A percentile compares a stretch with the other conserved stretches of the same genome.
These are phyloP conservation scores for Chlamydomonas schloesseri DNA, from an alignment of 139 green algal genomes.

Conservation along the genomic window DNA sequence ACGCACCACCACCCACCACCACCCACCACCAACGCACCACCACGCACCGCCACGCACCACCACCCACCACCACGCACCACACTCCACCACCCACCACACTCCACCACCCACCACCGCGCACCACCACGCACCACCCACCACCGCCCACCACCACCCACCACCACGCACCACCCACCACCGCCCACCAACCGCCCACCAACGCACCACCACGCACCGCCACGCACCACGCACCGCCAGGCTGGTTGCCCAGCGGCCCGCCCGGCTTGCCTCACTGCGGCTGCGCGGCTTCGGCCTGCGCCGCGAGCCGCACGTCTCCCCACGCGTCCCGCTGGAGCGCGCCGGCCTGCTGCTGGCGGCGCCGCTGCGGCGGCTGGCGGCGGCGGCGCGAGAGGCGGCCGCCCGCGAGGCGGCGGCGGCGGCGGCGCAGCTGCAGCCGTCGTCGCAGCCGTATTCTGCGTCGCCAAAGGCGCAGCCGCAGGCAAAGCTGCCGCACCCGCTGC, in stretches of 20 bases:
- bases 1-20: too few relatives aligned
- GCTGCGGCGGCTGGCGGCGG: neutral
- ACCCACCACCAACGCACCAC: too few relatives aligned
- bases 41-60: too few relatives aligned
- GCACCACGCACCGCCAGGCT: neutral
- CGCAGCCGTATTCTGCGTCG: neutral
- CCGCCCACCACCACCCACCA: too few relatives aligned
- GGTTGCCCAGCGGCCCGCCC: neutral
- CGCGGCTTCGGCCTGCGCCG: slow-evolving; percentile 11
- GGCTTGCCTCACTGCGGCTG: slow-evolving; percentile 2
- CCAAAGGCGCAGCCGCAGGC: neutral
- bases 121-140: too few relatives aligned
- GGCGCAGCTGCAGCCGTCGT: too few relatives aligned
- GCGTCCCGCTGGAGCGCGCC: slow-evolving; percentile 9
- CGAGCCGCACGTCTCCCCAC: neutral
- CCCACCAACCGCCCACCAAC: too few relatives aligned
- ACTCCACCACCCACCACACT: too few relatives aligned
- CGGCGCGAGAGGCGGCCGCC: neutral
- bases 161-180: too few relatives aligned
- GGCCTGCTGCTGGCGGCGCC: slow-evolving; percentile 2
- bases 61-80: too few relatives aligned
- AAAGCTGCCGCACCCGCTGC: neutral
- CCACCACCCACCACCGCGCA: too few relatives aligned
- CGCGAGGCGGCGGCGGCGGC: neutral
- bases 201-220: neutral